Conservation (phyloP, 148 eudicot species). For the Arctostaphylos glauca region DNA sequence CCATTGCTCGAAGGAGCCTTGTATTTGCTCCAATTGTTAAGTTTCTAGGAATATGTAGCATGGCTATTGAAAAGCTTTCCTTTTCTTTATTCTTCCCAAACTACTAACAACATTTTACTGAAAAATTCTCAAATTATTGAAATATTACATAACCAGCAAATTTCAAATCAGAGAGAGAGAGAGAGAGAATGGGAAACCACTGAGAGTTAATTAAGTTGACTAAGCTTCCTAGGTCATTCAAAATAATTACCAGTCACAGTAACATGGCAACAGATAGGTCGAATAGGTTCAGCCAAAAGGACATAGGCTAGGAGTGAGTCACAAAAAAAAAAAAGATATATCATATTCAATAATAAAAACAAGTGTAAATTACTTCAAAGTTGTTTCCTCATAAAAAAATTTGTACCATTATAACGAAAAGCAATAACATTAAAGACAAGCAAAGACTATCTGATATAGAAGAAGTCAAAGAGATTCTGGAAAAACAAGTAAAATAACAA, state of each 20-base stretch:
- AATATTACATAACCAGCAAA: not conserved
- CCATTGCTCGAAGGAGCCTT: not conserved
- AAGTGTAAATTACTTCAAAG: not conserved
- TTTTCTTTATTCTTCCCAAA: not conserved
- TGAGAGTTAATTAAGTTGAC: not conserved
- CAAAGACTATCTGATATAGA: too few species aligned
- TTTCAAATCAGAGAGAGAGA: not conserved
- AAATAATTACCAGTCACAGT: not conserved
- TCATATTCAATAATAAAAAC: too few species aligned
- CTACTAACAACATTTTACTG: not conserved
- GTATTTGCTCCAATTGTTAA: not conserved
- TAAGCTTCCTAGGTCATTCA: not conserved
- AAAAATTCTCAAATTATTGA: not conserved
- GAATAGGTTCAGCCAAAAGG: not conserved
- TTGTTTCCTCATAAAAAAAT: not conserved
- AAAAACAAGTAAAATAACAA: too few species aligned
- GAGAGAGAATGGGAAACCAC: not conserved
- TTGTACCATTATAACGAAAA: too few species aligned
- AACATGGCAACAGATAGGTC: not conserved
- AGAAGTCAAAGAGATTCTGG: too few species aligned
- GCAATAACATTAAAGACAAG: too few species aligned
- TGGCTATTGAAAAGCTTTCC: not conserved
- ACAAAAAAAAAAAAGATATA: too few species aligned
- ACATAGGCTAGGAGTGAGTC: not conserved
- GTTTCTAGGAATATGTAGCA: not conserved